These are phyloP conservation scores for Alternaria triticimaculans DNA, from an alignment of 2,329 filamentous ascomycete species.

Conservation along the genomic window DNA sequence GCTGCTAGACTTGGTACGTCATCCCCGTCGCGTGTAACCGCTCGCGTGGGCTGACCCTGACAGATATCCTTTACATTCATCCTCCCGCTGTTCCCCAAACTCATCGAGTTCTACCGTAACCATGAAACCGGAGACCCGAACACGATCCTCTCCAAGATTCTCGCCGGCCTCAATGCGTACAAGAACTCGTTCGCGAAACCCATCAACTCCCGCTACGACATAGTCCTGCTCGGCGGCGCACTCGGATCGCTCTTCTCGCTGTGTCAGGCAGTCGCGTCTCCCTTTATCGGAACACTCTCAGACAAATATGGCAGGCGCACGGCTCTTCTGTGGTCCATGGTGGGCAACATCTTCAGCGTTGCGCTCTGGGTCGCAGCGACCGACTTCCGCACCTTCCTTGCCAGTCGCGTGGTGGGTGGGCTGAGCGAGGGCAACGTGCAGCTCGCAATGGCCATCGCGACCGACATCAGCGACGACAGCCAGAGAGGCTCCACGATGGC, in stretches of 20 bases:
- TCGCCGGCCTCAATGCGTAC: conserved; percentile 88
- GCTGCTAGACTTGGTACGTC: conserved; percentile 81
- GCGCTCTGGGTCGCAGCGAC: conserved; percentile 92
- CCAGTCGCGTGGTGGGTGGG: conserved; percentile 90
- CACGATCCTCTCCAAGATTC: conserved; percentile 78
- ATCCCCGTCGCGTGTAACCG: conserved; percentile 19
- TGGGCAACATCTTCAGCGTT: conserved; percentile 90
- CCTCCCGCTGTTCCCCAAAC: conserved; percentile 91
- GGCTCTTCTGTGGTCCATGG: conserved; percentile 89
- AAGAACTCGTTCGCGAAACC: conserved; percentile 90
- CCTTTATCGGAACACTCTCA: conserved; percentile 86
- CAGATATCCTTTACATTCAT: conserved; percentile 99
- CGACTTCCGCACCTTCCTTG: conserved; percentile 94
- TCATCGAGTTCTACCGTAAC: conserved; percentile 94
- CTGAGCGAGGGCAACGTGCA: conserved; percentile 97
- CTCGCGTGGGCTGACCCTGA: conserved; percentile 14
- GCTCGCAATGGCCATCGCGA: conserved; percentile 92
- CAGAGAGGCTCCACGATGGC: conserved; percentile 93
- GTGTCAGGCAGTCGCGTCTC: conserved; percentile 89
- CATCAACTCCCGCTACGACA: conserved; percentile 96
- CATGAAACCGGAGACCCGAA: conserved; percentile 67
- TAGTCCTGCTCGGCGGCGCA: conserved; percentile 91
- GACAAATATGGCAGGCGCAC: conserved; percentile 87
- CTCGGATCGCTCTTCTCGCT: conserved; percentile 93
- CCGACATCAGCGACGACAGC: conserved; percentile 88